These are phyloP conservation scores for Perkinsus chesapeaki DNA, from an alignment of 169 alveolate species.

Conservation along the genomic window DNA sequence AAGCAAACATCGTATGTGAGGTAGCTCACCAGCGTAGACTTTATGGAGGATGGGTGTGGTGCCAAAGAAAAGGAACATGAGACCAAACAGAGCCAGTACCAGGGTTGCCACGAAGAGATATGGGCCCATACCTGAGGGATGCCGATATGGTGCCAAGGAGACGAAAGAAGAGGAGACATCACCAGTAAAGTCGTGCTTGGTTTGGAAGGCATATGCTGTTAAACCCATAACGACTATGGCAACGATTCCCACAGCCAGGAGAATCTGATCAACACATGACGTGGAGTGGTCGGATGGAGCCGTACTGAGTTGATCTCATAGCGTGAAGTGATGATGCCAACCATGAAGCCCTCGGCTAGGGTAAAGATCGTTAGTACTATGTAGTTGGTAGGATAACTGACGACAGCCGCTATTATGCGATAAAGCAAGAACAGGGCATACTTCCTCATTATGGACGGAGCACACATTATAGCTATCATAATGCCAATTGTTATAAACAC, in stretches of 20 bases:
- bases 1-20: neutral
- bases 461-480: neutral
- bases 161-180: conserved; percentile 20
- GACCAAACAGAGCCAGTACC: conserved; percentile 19
- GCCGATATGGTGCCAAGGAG: neutral
- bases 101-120: conserved; percentile 26
- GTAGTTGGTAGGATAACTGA: neutral
- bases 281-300: neutral
- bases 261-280: neutral
- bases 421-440: neutral
- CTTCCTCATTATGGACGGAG: neutral
- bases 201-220: conserved; percentile 58
- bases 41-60: neutral
- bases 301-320: neutral
- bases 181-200: conserved; percentile 67
- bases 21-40: conserved; percentile 14
- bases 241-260: conserved; percentile 59
- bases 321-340: neutral
- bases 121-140: conserved; percentile 18
- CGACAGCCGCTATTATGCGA: neutral
- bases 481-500: neutral
- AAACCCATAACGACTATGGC: conserved; percentile 47
- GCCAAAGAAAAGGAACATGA: neutral
- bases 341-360: neutral
- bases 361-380: neutral